These are phyloP conservation scores for Colletotrichum cereale DNA, from an alignment of 2,329 filamentous ascomycete species.

Conservation along the genomic window DNA sequence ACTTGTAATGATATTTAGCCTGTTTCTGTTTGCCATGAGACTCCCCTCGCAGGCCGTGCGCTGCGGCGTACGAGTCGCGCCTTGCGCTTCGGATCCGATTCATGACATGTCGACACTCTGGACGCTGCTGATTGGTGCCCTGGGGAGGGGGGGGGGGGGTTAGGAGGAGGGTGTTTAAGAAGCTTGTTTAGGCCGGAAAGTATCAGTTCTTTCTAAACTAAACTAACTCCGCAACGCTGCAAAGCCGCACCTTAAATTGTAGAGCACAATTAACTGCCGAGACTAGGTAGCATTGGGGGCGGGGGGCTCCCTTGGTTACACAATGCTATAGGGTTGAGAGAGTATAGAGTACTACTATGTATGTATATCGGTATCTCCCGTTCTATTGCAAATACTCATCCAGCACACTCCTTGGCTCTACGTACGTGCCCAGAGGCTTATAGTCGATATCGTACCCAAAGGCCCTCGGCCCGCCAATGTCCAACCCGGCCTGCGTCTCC, in stretches of 20 bases:
- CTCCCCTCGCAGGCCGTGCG: not conserved
- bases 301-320: not conserved
- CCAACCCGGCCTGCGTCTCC: constrained; percentile 59
- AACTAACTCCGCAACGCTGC: too few relatives aligned
- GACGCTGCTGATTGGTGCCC: not conserved
- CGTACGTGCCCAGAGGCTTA: constrained; percentile 63
- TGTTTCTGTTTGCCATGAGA: not conserved
- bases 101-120: not conserved
- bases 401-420: constrained; percentile 66
- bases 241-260: not conserved
- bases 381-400: constrained; percentile 43
- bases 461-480: constrained; percentile 58
- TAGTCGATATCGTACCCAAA: constrained; percentile 59
- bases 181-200: not conserved
- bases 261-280: too few relatives aligned
- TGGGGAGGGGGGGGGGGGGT: not conserved
- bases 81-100: not conserved
- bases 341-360: too few relatives aligned
- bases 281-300: too few relatives aligned
- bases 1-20: not conserved
- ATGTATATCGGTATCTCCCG: fast-evolving
- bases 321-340: not conserved
- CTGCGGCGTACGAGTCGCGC: not conserved
- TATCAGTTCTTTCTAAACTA: too few relatives aligned
- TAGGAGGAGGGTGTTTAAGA: not conserved